phyloP scores from a whole-genome alignment of 164 flowering plant species.

The Chimonanthus praecox region DNA sequence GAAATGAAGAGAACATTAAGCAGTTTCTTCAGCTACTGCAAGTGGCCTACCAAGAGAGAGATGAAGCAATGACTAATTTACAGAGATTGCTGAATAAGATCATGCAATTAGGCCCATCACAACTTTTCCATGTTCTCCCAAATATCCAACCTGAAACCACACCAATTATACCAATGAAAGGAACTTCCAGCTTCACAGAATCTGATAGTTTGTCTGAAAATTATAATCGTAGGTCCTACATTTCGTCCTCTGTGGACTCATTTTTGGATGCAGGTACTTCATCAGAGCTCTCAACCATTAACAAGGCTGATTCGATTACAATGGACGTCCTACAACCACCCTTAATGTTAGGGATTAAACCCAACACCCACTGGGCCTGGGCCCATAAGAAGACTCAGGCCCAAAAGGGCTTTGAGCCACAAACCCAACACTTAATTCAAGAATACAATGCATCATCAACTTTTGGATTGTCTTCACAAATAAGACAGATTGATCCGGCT shows the following conservation, averaged over 20 bases:
- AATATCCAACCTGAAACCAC: slow-evolving; percentile 25
- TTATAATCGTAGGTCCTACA: slow-evolving; percentile 33
- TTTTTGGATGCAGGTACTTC: slow-evolving; percentile 48
- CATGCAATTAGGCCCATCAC: slow-evolving; percentile 13
- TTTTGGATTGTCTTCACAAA: slow-evolving; percentile 5
- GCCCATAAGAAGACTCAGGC: no score
- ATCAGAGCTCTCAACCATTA: slow-evolving; percentile 41
- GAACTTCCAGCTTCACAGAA: slow-evolving; percentile 53
- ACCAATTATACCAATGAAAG: slow-evolving; percentile 17
- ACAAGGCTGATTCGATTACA: slow-evolving; percentile 19
- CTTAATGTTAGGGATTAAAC: neutral
- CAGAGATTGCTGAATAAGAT: slow-evolving; percentile 39
- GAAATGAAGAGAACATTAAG: slow-evolving; percentile 36
- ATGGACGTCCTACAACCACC: slow-evolving; percentile 17
- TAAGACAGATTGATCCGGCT: slow-evolving; percentile 24
- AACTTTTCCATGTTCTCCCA: slow-evolving; percentile 9
- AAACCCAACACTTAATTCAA: slow-evolving; percentile 2
- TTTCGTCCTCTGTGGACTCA: slow-evolving; percentile 56
- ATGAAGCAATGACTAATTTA: slow-evolving; percentile 59
- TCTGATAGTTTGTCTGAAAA: slow-evolving; percentile 51
- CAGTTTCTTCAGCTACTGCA: slow-evolving; percentile 39
- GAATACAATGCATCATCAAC: slow-evolving; percentile 8
- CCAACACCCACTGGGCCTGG: no score
- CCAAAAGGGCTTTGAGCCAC: no score
- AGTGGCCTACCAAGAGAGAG: slow-evolving; percentile 53